Evolutionary conservation across 768 basidiomycete genomes (phyloP).

Genomic region (Suillus fuscotomentosus): DNA sequence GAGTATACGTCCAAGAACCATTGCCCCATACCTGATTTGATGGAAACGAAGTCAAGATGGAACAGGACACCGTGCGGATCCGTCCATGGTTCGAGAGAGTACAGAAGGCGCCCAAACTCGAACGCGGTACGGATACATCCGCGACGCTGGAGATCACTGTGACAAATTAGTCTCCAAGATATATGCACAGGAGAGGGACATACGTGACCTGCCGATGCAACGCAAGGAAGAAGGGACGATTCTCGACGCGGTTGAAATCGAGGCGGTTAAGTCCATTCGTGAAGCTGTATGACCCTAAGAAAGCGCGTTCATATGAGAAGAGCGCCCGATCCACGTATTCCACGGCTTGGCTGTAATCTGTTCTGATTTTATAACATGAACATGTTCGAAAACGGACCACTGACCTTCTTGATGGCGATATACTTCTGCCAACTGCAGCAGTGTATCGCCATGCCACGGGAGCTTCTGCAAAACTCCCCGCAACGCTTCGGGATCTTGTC

Average conservation of each 20-base stretch:
- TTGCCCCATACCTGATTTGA: slow-evolving; percentile 74
- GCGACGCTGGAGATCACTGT: slow-evolving; percentile 80
- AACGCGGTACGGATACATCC: slow-evolving; percentile 90
- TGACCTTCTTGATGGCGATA: slow-evolving; percentile 85
- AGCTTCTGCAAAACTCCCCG: slow-evolving; percentile 71
- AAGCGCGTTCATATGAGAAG: slow-evolving; percentile 89
- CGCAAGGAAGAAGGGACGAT: slow-evolving; percentile 89
- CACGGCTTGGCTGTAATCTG: slow-evolving; percentile 80
- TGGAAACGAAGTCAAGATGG: slow-evolving; percentile 81
- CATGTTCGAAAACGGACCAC: slow-evolving; percentile 10
- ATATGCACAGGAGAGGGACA: slow-evolving; percentile 21
- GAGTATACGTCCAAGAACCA: slow-evolving; percentile 76
- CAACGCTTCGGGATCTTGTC: slow-evolving; percentile 75
- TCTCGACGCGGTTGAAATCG: slow-evolving; percentile 89
- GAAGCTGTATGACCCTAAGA: slow-evolving; percentile 85
- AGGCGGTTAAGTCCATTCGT: slow-evolving; percentile 78
- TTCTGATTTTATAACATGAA: slow-evolving; percentile 1
- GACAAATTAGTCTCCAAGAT: not conserved
- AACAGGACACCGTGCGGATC: slow-evolving; percentile 87
- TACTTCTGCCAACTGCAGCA: slow-evolving; percentile 83
- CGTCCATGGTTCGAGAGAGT: slow-evolving; percentile 79
- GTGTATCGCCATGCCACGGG: slow-evolving; percentile 92
- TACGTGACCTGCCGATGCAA: slow-evolving; percentile 82
- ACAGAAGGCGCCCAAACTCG: slow-evolving; percentile 85
- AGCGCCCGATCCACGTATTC: slow-evolving; percentile 92